phyloP scores from a whole-genome alignment of 306 rosid species.

The Ammopiptanthus mongolicus region DNA sequence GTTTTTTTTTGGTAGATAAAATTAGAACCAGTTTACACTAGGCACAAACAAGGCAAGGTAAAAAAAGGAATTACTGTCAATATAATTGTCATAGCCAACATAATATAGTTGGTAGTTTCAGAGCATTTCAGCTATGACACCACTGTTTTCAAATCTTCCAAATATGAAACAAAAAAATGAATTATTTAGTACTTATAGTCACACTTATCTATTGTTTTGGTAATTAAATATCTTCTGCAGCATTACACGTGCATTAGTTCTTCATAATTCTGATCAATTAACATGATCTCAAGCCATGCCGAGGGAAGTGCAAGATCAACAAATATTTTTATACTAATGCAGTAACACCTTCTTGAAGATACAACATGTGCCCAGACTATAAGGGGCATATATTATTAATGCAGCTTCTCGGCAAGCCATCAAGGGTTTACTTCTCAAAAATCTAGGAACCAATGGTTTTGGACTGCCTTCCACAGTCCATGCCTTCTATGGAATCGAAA shows the following conservation, averaged over 20 bases:
- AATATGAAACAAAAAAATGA: not conserved
- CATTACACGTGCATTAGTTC: not conserved
- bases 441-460: too few species aligned
- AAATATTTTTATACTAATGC: not conserved
- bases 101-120: conserved; percentile 14
- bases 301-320: too few species aligned
- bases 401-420: not conserved
- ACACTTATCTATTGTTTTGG: not conserved
- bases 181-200: not conserved
- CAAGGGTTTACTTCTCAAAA: too few species aligned
- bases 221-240: conserved; percentile 2
- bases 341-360: not conserved
- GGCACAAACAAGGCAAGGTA: not conserved
- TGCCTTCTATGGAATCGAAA: too few species aligned
- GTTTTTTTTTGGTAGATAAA: not conserved
- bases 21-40: not conserved
- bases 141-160: not conserved
- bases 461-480: too few species aligned
- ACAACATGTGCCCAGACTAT: not conserved
- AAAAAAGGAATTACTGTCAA: not conserved
- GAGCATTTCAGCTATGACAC: not conserved
- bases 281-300: not conserved
- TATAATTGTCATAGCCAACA: not conserved
- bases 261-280: not conserved
- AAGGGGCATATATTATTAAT: not conserved